phyloP scores from a whole-genome alignment of 768 basidiomycete species.

The Mycena metata region DNA sequence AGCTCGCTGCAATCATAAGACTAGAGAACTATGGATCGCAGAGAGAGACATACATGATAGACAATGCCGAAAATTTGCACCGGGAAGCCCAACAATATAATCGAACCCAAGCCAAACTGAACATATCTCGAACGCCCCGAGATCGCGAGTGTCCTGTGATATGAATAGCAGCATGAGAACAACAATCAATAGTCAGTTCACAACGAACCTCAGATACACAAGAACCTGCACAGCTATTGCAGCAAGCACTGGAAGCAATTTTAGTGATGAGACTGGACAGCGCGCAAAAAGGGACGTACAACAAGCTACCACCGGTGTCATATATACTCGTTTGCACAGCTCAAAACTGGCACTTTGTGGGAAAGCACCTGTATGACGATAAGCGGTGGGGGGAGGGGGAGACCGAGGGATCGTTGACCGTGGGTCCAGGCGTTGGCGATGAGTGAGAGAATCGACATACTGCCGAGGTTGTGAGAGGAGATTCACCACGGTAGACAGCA shows the following conservation, averaged over 20 bases:
- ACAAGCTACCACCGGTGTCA: constrained; percentile 29
- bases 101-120: constrained; percentile 13
- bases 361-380: neutral
- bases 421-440: constrained; percentile 15
- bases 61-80: constrained; percentile 29
- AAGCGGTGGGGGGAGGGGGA: neutral
- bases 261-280: neutral
- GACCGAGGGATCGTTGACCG: neutral
- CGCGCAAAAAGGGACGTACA: neutral
- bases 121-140: constrained; percentile 22
- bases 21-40: too few species aligned
- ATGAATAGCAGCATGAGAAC: too few species aligned
- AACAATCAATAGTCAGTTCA: neutral
- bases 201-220: constrained; percentile 25
- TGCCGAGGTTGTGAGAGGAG: neutral
- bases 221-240: constrained; percentile 27
- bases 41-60: constrained; percentile 25
- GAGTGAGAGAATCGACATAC: constrained; percentile 27
- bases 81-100: constrained; percentile 27
- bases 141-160: constrained; percentile 9
- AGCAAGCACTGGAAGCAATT: constrained; percentile 17
- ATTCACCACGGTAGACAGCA: neutral
- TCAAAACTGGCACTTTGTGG: neutral
- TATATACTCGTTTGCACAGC: constrained; percentile 18
- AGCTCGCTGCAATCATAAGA: constrained; percentile 17